Evolutionary conservation across 2,329 filamentous ascomycete species (phyloP).

Genomic region (Sporothrix humicola): DNA sequence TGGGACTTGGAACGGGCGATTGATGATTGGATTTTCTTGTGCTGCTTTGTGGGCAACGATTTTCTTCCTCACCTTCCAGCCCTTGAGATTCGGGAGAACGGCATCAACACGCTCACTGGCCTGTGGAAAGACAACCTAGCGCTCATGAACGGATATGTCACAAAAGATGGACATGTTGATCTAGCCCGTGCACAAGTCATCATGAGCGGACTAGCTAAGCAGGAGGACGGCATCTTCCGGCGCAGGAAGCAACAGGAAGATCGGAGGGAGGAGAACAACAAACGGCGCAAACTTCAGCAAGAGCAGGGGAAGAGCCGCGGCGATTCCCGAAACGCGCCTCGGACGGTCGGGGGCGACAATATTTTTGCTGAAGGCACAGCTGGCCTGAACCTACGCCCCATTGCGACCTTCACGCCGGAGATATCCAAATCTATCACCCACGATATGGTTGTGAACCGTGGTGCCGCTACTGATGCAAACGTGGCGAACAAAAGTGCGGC

Average conservation of each 20-base stretch:
- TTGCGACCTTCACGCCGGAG: constrained; percentile 60
- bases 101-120: constrained; percentile 93
- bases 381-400: constrained; percentile 44
- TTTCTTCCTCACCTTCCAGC: constrained; percentile 97
- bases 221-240: constrained; percentile 92
- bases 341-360: constrained; percentile 36
- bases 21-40: constrained; percentile 99
- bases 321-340: background rate
- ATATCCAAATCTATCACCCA: constrained; percentile 71
- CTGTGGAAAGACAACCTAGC: constrained; percentile 96
- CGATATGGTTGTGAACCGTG: constrained; percentile 83
- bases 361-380: constrained; percentile 36
- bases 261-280: constrained; percentile 76
- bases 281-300: constrained; percentile 78
- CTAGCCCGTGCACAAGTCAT: constrained; percentile 86
- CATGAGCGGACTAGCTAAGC: constrained; percentile 82
- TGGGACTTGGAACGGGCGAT: constrained; percentile 94
- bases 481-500: constrained; percentile 93
- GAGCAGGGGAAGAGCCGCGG: constrained; percentile 49
- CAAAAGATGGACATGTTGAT: constrained; percentile 91
- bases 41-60: constrained; percentile 98
- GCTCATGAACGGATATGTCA: constrained; percentile 92
- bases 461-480: constrained; percentile 69
- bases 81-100: constrained; percentile 94
- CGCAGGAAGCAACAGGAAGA: constrained; percentile 86